These are phyloP conservation scores for Diophrys appendiculata DNA, from an alignment of 73 alveolate species.

Conservation along the genomic window DNA sequence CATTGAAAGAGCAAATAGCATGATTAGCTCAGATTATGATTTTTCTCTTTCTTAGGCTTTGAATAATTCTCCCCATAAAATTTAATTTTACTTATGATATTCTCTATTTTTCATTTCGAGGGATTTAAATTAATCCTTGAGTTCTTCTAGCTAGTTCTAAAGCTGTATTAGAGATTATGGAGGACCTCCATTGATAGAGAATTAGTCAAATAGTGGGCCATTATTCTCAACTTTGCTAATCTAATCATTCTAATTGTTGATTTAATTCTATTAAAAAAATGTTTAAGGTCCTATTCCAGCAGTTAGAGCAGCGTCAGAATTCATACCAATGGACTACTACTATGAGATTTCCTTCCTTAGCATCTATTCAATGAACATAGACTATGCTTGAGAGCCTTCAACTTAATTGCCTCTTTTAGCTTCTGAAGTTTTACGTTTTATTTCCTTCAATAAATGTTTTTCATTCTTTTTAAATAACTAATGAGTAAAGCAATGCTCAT, in stretches of 20 bases:
- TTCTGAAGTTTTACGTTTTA: constrained; percentile 43
- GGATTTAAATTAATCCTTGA: background rate
- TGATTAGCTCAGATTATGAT: background rate
- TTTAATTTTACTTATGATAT: background rate
- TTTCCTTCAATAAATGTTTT: constrained; percentile 47
- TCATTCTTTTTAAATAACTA: constrained; percentile 47
- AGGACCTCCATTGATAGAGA: too few relatives aligned
- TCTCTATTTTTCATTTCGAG: background rate
- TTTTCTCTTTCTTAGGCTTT: background rate
- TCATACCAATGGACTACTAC: too few relatives aligned
- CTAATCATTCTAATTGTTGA: too few relatives aligned
- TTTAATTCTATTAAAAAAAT: too few relatives aligned
- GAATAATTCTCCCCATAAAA: background rate
- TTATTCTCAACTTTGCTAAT: too few relatives aligned
- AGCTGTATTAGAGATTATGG: too few relatives aligned
- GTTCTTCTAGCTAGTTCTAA: background rate
- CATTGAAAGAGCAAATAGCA: background rate
- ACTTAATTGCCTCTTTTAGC: background rate
- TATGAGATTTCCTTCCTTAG: too few relatives aligned
- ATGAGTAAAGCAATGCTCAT: constrained; percentile 73
- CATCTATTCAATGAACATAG: too few relatives aligned
- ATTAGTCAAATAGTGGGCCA: too few relatives aligned
- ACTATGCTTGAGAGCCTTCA: too few relatives aligned
- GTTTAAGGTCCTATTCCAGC: too few relatives aligned
- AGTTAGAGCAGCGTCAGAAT: too few relatives aligned